Conservation (phyloP, 2,329 filamentous ascomycete species). For the Endothia cerciana region DNA sequence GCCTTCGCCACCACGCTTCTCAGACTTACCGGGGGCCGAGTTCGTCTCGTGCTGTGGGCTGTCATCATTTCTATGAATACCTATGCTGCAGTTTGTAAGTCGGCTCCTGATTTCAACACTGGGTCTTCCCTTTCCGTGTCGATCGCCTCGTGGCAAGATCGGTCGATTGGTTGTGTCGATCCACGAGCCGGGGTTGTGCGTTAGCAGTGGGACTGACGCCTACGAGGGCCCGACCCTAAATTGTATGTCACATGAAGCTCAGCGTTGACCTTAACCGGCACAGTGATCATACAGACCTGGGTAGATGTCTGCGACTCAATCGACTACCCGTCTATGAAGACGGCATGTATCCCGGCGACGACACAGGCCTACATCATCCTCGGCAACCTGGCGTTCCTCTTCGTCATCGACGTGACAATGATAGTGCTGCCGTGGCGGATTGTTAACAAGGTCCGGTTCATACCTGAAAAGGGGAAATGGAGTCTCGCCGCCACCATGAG, state of each 20-base stretch:
- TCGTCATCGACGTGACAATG: slow-evolving; percentile 15
- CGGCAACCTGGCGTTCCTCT: slow-evolving; percentile 4
- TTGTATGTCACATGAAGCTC: neutral
- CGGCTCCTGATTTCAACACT: neutral
- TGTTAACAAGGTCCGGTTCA: slow-evolving; percentile 14
- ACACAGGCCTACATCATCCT: neutral
- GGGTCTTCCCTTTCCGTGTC: neutral
- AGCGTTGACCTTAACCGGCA: neutral
- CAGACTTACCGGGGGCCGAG: slow-evolving; percentile 4
- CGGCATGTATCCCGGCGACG: slow-evolving; percentile 10
- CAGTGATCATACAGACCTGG: slow-evolving; percentile 1
- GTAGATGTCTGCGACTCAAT: neutral
- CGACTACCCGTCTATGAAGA: slow-evolving; percentile 5
- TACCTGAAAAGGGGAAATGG: slow-evolving; percentile 24
- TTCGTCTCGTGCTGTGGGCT: neutral
- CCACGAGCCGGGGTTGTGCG: too few relatives aligned
- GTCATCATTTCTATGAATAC: neutral
- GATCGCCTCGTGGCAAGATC: too few relatives aligned
- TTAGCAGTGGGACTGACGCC: too few relatives aligned
- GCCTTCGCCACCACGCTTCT: slow-evolving; percentile 24
- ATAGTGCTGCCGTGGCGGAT: slow-evolving; percentile 19
- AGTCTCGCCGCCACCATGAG: slow-evolving; percentile 28
- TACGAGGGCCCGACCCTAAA: too few relatives aligned
- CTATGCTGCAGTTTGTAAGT: neutral
- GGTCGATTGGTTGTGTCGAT: too few relatives aligned